These are phyloP conservation scores for Ligustrum vulgare DNA, from an alignment of 257 asterid species.

Conservation along the genomic window DNA sequence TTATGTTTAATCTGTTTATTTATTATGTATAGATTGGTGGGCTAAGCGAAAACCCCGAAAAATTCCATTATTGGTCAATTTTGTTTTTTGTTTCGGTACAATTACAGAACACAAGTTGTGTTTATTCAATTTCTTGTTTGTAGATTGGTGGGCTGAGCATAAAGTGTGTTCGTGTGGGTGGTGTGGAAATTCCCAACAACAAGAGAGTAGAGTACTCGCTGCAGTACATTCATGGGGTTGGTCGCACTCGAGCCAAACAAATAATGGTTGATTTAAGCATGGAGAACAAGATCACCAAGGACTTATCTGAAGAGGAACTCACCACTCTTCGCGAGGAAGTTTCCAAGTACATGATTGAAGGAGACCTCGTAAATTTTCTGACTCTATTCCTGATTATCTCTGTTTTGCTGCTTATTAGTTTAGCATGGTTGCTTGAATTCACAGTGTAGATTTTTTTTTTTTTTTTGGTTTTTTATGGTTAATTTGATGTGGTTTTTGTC, in stretches of 20 bases:
- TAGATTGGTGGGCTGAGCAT: constrained; percentile 77
- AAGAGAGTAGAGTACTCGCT: constrained; percentile 83
- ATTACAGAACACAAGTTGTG: neutral
- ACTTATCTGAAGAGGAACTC: constrained; percentile 88
- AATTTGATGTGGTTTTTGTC: neutral
- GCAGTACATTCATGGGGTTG: constrained; percentile 96
- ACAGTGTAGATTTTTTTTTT: neutral
- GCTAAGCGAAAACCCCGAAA: neutral
- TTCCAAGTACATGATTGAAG: constrained; percentile 89
- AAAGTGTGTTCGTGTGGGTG: constrained; percentile 96
- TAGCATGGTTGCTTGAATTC: neutral
- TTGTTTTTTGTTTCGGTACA: neutral
- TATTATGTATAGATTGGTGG: too few species aligned
- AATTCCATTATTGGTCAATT: neutral
- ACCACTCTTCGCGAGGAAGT: constrained; percentile 89
- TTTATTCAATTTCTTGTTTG: constrained; percentile 2
- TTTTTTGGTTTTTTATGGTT: neutral
- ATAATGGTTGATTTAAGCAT: constrained; percentile 64
- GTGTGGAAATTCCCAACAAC: constrained; percentile 95
- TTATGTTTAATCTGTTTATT: too few species aligned
- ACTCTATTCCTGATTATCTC: neutral
- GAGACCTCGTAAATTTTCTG: constrained; percentile 72
- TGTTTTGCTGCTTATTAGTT: neutral
- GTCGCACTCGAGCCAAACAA: constrained; percentile 71
- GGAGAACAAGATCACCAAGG: constrained; percentile 79